Conservation (phyloP, 345 rosid genomes). For the Lagerstroemia speciosa region DNA sequence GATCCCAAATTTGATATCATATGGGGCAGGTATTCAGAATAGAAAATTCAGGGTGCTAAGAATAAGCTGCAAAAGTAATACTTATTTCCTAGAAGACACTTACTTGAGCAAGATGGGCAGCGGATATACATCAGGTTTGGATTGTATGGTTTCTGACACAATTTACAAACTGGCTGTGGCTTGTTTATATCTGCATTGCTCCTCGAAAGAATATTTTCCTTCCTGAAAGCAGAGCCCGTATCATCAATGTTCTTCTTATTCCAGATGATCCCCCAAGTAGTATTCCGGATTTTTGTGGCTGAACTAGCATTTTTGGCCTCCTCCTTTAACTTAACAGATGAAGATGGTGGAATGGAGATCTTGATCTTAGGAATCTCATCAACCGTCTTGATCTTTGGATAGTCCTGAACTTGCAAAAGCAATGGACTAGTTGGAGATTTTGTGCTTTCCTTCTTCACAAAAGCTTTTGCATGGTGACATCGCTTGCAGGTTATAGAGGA, state of each 20-base stretch:
- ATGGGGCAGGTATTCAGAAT: not conserved
- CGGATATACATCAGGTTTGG: constrained; percentile 58
- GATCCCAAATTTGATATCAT: not conserved
- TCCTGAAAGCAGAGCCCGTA: constrained; percentile 60
- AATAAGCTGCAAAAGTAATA: not conserved
- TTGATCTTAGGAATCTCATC: constrained; percentile 30
- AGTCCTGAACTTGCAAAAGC: constrained; percentile 30
- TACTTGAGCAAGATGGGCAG: constrained; percentile 70
- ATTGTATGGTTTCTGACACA: constrained; percentile 55
- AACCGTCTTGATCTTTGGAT: constrained; percentile 23
- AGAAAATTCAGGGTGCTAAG: not conserved
- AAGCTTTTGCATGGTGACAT: constrained; percentile 50
- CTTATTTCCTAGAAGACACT: constrained; percentile 18
- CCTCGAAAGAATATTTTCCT: constrained; percentile 39
- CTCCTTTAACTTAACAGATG: constrained; percentile 21
- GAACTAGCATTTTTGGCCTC: constrained; percentile 28
- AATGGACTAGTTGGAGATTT: constrained; percentile 46
- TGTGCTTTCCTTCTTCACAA: constrained; percentile 24
- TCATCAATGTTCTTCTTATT: constrained; percentile 64
- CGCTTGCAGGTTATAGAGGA: constrained; percentile 46
- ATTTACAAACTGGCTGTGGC: constrained; percentile 40
- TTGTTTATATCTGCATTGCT: constrained; percentile 21
- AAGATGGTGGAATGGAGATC: constrained; percentile 28
- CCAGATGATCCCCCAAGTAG: constrained; percentile 84
- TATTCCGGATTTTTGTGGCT: constrained; percentile 34